Percentiles rank a stretch among this genome's conserved stretches.
Evolutionary conservation across 805 yeast genomes (phyloP).

Genomic region (Sugiyamaella floridensis): DNA sequence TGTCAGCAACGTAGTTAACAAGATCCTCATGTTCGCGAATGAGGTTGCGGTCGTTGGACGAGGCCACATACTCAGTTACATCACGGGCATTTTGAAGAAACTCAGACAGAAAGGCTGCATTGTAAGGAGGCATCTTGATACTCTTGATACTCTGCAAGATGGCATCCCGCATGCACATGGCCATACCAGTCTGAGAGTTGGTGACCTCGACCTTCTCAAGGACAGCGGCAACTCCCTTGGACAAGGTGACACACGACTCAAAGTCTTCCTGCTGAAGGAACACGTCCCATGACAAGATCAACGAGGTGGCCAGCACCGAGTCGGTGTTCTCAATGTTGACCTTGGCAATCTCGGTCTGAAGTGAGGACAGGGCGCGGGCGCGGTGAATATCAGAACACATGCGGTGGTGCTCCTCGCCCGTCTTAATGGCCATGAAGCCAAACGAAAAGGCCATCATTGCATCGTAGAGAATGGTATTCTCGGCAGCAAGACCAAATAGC

Average conservation of each 20-base stretch:
- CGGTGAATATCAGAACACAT: slow-evolving; percentile 19
- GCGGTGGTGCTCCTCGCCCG: slow-evolving; percentile 9
- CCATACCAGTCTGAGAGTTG: slow-evolving; percentile 19
- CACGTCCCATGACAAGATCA: slow-evolving; percentile 27
- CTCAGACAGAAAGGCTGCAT: slow-evolving; percentile 27
- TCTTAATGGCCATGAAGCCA: slow-evolving; percentile 22
- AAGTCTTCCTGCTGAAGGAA: slow-evolving; percentile 24
- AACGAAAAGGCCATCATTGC: slow-evolving; percentile 24
- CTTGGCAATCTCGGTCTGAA: slow-evolving; percentile 18
- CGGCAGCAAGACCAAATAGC: slow-evolving; percentile 17
- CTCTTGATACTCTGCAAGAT: slow-evolving; percentile 30
- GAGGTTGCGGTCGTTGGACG: slow-evolving; percentile 8
- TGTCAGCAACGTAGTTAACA: slow-evolving; percentile 9
- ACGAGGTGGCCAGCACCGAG: slow-evolving; percentile 21
- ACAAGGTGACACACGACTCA: slow-evolving; percentile 20
- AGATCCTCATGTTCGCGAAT: slow-evolving; percentile 13
- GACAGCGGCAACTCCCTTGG: slow-evolving; percentile 26
- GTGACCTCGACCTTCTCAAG: slow-evolving; percentile 19
- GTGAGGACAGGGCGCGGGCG: slow-evolving; percentile 20
- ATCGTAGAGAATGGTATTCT: slow-evolving; percentile 21
- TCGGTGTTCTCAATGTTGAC: slow-evolving; percentile 15
- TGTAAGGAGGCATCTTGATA: slow-evolving; percentile 31
- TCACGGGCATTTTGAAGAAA: slow-evolving; percentile 21
- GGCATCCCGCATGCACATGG: slow-evolving; percentile 25
- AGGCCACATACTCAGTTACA: slow-evolving; percentile 13